Conservation (phyloP, 441 rosid genomes). For the Arabidopsis hybrid region DNA sequence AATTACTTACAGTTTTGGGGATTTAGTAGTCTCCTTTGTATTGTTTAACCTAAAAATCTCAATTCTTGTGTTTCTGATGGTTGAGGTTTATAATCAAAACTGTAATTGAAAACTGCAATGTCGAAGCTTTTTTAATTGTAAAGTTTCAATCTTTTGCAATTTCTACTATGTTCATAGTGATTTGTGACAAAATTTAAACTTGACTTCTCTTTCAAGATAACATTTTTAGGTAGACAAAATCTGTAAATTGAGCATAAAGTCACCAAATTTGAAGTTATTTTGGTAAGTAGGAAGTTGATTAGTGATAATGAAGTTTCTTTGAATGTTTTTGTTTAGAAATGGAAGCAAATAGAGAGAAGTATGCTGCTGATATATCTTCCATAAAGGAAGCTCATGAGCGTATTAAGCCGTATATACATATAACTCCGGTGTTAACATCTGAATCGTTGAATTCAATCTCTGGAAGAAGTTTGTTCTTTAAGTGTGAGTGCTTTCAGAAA, state of each 20-base stretch:
- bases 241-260: background rate
- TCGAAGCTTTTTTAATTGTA: background rate
- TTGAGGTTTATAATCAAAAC: slow-evolving; percentile 11
- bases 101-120: background rate
- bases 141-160: background rate
- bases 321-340: slow-evolving; percentile 24
- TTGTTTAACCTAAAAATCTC: background rate
- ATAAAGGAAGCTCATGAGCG: slow-evolving; percentile 69
- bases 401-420: slow-evolving; percentile 54
- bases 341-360: slow-evolving; percentile 49
- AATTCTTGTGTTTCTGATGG: background rate
- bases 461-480: slow-evolving; percentile 60
- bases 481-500: slow-evolving; percentile 90
- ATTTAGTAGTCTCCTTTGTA: background rate
- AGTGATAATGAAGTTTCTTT: background rate
- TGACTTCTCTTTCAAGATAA: background rate
- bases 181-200: background rate
- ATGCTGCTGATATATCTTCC: slow-evolving; percentile 68
- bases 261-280: slow-evolving; percentile 7
- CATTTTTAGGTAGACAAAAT: background rate
- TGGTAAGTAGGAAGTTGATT: background rate
- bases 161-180: background rate
- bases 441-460: slow-evolving; percentile 67
- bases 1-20: background rate
- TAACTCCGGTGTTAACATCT: slow-evolving; percentile 75